Evolutionary conservation across 1,284 basidiomycete genomes (phyloP), one percentile per base, ranked within the genome.

Genomic region (Abortiporus biennis): DNA sequence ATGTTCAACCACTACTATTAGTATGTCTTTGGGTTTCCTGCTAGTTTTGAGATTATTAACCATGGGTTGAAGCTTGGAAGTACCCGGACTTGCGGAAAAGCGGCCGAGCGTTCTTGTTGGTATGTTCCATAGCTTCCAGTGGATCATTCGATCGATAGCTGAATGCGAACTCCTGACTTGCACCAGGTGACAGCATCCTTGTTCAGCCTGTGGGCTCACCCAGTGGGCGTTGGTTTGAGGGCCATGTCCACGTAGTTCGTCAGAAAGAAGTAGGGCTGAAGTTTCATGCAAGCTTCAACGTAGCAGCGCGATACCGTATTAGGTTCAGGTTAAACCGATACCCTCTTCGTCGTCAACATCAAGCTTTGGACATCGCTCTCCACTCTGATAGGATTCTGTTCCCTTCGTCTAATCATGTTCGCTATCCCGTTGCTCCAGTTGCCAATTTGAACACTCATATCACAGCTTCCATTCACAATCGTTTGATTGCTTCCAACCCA

Each of bases 51-150:
- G 6, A 15, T n/a, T 24, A 15, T 13, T 25, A 36, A 22, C 39
- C 6, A 9, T 30, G 3, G 37, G 3, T 29, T 38, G 1, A 30
- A 82, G 80, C 46, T 61, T 84, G 6, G 46, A 53, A 2, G 78
- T 84, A 2, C 76, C 74, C 2, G 80, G 79, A 0, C 59, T 85
- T 1, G 76, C 80, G 0, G 80, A 83, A 55, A 83, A 81, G 45
- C 66, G 78, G 1, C 78, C 78, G 0, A 79, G 78, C 48, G 77
- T 81, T 3, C 61, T 80, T 3, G 62, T 76, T n/a, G 78, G 80
- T 72, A 36, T 52, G 68, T 58, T 21, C 31, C 2, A 8, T n/a
- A n/a, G n/a, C n/a, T n/a, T n/a, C n/a, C n/a, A n/a, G n/a, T n/a
- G n/a, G n/a, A n/a, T n/a, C n/a, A n/a, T n/a, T n/a, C n/a, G n/a